Percentiles rank a stretch among this genome's conserved stretches.
Conservation (phyloP, 2,329 filamentous ascomycete species). For the Trichoderma lentiforme region DNA sequence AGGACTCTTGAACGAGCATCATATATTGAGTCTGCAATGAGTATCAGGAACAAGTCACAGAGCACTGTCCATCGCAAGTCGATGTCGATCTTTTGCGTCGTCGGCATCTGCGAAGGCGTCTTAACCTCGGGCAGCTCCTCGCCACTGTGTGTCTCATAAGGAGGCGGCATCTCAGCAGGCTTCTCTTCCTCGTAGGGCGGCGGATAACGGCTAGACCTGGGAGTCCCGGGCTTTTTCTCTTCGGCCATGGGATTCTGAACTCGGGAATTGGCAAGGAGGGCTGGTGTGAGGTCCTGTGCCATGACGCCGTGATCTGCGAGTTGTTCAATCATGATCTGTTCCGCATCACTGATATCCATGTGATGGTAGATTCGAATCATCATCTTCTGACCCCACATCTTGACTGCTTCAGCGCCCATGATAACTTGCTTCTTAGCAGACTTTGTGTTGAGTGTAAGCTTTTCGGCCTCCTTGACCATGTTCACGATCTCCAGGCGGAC, state of each 20-base stretch:
- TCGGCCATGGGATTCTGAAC: constrained; percentile 89
- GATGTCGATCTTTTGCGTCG: constrained; percentile 83
- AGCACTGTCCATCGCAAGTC: constrained; percentile 96
- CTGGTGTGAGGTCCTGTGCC: constrained; percentile 76
- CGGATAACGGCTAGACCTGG: constrained; percentile 23
- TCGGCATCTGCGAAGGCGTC: constrained; percentile 77
- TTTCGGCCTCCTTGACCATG: constrained; percentile 68
- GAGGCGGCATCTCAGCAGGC: constrained; percentile 51
- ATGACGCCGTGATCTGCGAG: constrained; percentile 87
- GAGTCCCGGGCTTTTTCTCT: constrained; percentile 20
- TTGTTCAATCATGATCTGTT: constrained; percentile 99
- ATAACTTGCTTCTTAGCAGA: constrained; percentile 69
- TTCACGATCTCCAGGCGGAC: constrained; percentile 75
- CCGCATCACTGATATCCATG: constrained; percentile 89
- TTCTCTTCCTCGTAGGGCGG: constrained; percentile 41
- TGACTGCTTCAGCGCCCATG: constrained; percentile 70
- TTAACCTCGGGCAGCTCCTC: constrained; percentile 76
- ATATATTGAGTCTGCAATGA: constrained; percentile 95
- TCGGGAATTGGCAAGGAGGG: constrained; percentile 85
- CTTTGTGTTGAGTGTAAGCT: constrained; percentile 56
- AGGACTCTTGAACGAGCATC: constrained; percentile 83
- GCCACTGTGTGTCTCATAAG: constrained; percentile 61
- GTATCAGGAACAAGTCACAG: constrained; percentile 88
- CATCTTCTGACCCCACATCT: constrained; percentile 98
- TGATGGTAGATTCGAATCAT: constrained; percentile 93